These are phyloP conservation scores for Guillardia theta DNA, from an alignment of 78 protist genomes.

Conservation along the genomic window DNA sequence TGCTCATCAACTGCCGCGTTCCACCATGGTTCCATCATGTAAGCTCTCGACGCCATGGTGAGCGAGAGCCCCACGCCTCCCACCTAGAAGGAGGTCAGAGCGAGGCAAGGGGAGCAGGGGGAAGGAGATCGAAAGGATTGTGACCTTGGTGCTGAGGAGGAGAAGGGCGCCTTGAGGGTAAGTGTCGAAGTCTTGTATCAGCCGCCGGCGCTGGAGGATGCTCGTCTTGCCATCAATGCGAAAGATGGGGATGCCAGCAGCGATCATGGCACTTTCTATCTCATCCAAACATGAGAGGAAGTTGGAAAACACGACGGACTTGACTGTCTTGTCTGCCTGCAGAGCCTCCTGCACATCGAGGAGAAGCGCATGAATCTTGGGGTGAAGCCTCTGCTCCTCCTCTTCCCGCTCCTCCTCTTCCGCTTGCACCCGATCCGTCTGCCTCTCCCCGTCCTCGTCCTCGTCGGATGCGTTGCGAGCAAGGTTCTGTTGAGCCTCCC, in stretches of 20 bases:
- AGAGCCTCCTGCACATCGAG: not conserved
- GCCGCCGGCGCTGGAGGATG: conserved; percentile 22
- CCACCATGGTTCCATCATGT: conserved; percentile 8
- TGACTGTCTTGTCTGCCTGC: not conserved
- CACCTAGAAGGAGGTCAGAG: too few relatives aligned
- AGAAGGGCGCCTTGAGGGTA: too few relatives aligned
- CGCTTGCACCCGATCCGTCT: too few relatives aligned
- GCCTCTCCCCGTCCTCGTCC: too few relatives aligned
- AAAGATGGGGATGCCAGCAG: not conserved
- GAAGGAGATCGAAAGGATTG: not conserved
- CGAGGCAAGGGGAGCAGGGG: not conserved
- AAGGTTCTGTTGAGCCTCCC: too few relatives aligned
- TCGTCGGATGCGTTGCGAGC: too few relatives aligned
- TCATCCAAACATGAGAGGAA: not conserved
- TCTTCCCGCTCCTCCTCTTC: too few relatives aligned
- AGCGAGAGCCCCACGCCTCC: conserved; percentile 4
- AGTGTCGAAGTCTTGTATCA: too few relatives aligned
- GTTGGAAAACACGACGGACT: not conserved
- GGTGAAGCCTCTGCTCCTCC: too few relatives aligned
- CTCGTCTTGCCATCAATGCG: not conserved
- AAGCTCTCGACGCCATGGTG: not conserved
- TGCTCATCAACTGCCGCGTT: not conserved
- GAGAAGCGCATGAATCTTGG: too few relatives aligned
- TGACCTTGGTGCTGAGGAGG: not conserved
- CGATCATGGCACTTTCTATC: not conserved